Base-by-base conservation (phyloP, 2,329 filamentous ascomycete species). In the Talaromyces sp. region DNA sequence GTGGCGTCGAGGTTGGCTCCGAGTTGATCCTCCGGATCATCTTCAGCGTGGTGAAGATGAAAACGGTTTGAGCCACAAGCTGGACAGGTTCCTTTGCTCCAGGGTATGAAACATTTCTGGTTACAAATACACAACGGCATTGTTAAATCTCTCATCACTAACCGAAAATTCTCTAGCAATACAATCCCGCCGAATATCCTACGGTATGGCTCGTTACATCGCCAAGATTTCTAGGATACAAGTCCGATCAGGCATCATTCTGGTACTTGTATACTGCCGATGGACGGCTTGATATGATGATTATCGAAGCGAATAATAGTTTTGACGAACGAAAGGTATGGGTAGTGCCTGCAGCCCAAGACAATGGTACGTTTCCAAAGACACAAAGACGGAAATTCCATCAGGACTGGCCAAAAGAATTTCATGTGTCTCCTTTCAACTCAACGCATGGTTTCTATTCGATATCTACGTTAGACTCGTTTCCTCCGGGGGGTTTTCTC, bases 1-100 rank as follows among this genome's bases (percentile, higher is more conserved):
- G 54, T 56, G 54, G 54, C 33, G 17, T 50, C 43, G 54, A 40
- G 54, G 35, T 40, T 56, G 54, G 54, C 54, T 56, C 48, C 54
- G 17, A 21, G 25, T 56, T 31, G 54, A 56, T 13, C n/a, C 54
- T 15, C 33, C 33, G 33, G 54, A 56, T 33, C 54, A 56, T 50
- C 45, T 56, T 10, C 40, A 50, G 8, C 43, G 54, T 33, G 43
- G 43, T 1, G 25, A 50, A n/a, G 54, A 46, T 28, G 43, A 33
- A 9, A 10, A 31, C 19, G 45, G 33, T n/a, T 13, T 56, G 21
- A 56, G 41, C 13, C 8, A 28, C 15, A 56, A 56, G 41, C 15
- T 56, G 7, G 41, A 56, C 13, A 3, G 10, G 6, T 56, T 50
- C 39, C 36, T 56, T 31, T 10, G 31, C 17, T 50, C 43, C 9